These are phyloP conservation scores for Aphanomyces cochlioides DNA, from an alignment of 352 stramenopile species.

Conservation along the genomic window DNA sequence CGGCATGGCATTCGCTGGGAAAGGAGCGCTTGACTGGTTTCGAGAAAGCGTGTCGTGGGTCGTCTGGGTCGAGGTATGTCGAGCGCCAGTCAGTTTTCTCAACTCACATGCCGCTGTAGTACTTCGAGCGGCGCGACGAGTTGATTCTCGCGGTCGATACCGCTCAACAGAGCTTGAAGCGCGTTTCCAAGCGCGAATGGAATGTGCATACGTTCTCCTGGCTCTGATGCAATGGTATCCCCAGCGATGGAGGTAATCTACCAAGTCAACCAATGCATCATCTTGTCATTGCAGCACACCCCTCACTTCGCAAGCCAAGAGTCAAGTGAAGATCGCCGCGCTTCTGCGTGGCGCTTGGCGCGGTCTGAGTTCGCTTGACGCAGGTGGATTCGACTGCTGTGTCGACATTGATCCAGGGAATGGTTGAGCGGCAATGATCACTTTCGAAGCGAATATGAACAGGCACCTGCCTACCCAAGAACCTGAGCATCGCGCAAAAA, in stretches of 20 bases:
- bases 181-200: slow-evolving; percentile 16
- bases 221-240: slow-evolving; percentile 59
- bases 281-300: too few species aligned
- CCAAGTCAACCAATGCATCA: too few species aligned
- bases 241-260: slow-evolving; percentile 55
- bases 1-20: slow-evolving; percentile 1
- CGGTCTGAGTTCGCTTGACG: slow-evolving; percentile 80
- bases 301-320: slow-evolving; percentile 60
- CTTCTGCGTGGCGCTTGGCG: slow-evolving; percentile 60
- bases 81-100: too few species aligned
- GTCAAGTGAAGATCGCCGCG: slow-evolving; percentile 60
- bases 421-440: slow-evolving; percentile 59
- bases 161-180: slow-evolving; percentile 23
- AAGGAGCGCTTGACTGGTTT: slow-evolving; percentile 22
- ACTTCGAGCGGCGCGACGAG: slow-evolving; percentile 25
- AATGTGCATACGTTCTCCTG: slow-evolving; percentile 12
- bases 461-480: slow-evolving; percentile 61
- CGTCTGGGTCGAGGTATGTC: slow-evolving; percentile 21
- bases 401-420: not conserved
- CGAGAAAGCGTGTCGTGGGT: slow-evolving; percentile 5
- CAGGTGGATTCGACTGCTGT: slow-evolving; percentile 46
- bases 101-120: too few species aligned
- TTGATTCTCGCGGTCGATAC: slow-evolving; percentile 22
- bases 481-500: slow-evolving; percentile 74
- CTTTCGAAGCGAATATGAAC: slow-evolving; percentile 58